Conservation (phyloP, 225 moss, liverwort and hornwort genomes). For the Sphagnum tenellum region DNA sequence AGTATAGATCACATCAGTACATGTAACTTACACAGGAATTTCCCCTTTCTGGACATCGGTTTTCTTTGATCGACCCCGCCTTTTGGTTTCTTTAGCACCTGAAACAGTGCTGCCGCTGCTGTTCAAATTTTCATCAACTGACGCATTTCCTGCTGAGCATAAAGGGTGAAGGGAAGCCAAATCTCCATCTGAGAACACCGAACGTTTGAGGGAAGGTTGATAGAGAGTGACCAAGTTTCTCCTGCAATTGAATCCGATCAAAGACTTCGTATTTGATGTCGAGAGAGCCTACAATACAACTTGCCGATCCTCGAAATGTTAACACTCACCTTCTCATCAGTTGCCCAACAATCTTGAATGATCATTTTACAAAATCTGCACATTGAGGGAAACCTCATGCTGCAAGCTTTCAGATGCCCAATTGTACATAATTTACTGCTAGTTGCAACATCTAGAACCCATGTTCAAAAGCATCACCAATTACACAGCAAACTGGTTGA, state of each 20-base stretch:
- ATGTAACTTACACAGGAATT: no score
- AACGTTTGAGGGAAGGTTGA: neutral
- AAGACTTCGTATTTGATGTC: slow-evolving; percentile 11
- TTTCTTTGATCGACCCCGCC: slow-evolving; percentile 18
- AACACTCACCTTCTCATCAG: no score
- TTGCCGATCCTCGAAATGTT: neutral
- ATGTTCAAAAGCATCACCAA: no score
- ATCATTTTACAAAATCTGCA: no score
- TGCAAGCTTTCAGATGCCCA: no score
- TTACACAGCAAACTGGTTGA: no score
- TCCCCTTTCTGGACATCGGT: slow-evolving; percentile 17
- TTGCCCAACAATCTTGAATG: no score
- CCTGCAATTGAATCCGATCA: slow-evolving; percentile 18
- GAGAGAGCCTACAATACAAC: slow-evolving; percentile 2
- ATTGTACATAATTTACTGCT: no score
- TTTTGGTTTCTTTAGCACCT: slow-evolving; percentile 14
- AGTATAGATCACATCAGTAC: neutral
- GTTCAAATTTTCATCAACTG: slow-evolving; percentile 5
- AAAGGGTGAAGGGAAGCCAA: neutral
- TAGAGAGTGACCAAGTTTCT: slow-evolving; percentile 6
- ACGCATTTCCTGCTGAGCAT: slow-evolving; percentile 3
- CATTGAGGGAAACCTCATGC: no score
- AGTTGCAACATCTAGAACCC: no score
- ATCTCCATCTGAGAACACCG: slow-evolving; percentile 12
- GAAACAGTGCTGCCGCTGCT: slow-evolving; percentile 7